Evolutionary conservation across 2,329 filamentous ascomycete genomes (phyloP).

Genomic region (Verticillium albo-atrum): DNA sequence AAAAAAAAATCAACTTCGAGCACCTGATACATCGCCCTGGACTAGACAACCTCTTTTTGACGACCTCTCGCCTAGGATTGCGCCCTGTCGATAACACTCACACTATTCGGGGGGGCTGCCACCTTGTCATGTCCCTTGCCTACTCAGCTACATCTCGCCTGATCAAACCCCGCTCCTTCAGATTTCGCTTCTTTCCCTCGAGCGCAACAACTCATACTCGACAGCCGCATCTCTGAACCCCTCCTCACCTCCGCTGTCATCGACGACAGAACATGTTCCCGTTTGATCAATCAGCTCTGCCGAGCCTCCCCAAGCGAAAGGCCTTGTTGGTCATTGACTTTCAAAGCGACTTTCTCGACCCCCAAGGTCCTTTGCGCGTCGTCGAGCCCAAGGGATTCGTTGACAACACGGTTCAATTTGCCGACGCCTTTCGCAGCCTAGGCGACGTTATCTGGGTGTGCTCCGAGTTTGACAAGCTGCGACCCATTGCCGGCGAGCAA

Average conservation of each 20-base stretch:
- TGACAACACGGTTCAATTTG: slow-evolving; percentile 60
- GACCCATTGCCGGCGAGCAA: slow-evolving; percentile 49
- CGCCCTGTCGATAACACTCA: background rate
- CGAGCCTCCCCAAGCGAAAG: slow-evolving; percentile 53
- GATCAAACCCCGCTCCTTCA: background rate
- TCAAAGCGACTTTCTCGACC: slow-evolving; percentile 81
- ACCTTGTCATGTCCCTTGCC: background rate
- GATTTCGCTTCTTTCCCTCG: background rate
- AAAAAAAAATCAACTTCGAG: too few species aligned
- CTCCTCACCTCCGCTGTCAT: background rate
- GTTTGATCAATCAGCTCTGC: slow-evolving; percentile 52
- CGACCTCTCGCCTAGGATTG: background rate
- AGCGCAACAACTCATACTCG: background rate
- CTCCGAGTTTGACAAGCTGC: slow-evolving; percentile 64
- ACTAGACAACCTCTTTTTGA: too few species aligned
- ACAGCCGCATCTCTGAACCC: background rate
- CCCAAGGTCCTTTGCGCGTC: slow-evolving; percentile 64
- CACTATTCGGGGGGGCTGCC: background rate
- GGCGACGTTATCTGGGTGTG: slow-evolving; percentile 79
- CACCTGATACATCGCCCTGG: too few species aligned
- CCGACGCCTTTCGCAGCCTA: slow-evolving; percentile 67
- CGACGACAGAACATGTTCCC: slow-evolving; percentile 41
- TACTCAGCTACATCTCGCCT: background rate
- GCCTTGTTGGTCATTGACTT: slow-evolving; percentile 82
- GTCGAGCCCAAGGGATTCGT: slow-evolving; percentile 61